Percentiles rank a stretch among this genome's conserved stretches.
phyloP scores from a whole-genome alignment of 495 filamentous ascomycete genomes.

The Penicillium paradoxum region DNA sequence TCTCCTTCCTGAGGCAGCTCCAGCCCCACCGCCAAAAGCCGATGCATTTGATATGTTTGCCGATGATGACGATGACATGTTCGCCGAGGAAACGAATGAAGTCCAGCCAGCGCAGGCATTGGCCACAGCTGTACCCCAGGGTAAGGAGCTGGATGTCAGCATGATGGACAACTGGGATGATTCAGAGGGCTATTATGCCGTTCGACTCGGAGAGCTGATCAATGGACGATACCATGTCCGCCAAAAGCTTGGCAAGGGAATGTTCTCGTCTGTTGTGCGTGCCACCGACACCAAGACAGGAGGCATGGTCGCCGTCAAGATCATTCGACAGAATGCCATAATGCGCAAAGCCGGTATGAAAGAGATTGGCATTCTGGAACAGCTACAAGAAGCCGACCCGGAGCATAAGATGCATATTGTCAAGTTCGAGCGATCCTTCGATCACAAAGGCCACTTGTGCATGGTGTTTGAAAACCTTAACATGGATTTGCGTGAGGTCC shows the following conservation, averaged over 20 bases:
- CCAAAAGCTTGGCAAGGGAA: slow-evolving; percentile 83
- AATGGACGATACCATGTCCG: slow-evolving; percentile 84
- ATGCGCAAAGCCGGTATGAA: slow-evolving; percentile 91
- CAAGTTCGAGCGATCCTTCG: slow-evolving; percentile 77
- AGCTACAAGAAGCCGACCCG: slow-evolving; percentile 75
- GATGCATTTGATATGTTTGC: slow-evolving; percentile 95
- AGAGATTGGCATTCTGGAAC: slow-evolving; percentile 85
- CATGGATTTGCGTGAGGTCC: slow-evolving; percentile 88
- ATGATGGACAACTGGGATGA: slow-evolving; percentile 95
- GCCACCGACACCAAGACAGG: slow-evolving; percentile 74
- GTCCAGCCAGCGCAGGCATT: slow-evolving; percentile 38
- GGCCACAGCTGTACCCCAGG: slow-evolving; percentile 47
- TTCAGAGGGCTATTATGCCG: slow-evolving; percentile 89
- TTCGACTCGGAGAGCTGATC: slow-evolving; percentile 82
- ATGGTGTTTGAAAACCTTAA: slow-evolving; percentile 94
- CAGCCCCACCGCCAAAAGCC: slow-evolving; percentile 30
- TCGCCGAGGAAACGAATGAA: slow-evolving; percentile 58
- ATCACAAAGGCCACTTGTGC: slow-evolving; percentile 92
- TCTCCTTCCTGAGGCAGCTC: slow-evolving; percentile 43
- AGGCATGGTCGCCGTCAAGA: slow-evolving; percentile 79
- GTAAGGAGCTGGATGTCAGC: slow-evolving; percentile 66
- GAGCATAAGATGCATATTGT: slow-evolving; percentile 92
- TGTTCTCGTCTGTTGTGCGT: slow-evolving; percentile 93
- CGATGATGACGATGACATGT: slow-evolving; percentile 86
- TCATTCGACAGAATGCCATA: slow-evolving; percentile 90